Base-by-base conservation (phyloP, 2,329 filamentous ascomycete species). In the Huntiella decipiens region DNA sequence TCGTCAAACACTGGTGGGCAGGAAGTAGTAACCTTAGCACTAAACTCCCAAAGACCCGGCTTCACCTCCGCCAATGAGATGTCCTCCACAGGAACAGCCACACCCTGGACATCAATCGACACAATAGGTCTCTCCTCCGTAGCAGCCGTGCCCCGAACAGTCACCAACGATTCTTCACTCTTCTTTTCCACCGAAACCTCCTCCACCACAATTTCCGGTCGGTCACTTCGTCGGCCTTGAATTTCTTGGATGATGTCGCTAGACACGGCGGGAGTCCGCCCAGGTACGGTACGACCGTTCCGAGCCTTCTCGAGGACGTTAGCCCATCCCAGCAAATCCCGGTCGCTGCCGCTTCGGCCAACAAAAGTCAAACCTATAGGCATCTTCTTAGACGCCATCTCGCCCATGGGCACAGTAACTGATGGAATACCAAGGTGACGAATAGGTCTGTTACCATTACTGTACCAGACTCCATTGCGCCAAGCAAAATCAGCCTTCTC, bases 361-460 rank as follows among this genome's bases (percentile, higher is more conserved):
- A 64, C 66, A 53, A 74, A 71, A 0, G 68, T 72, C 8, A 74
- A 51, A 19, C 68, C 68, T 0, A 73, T 60, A 0, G 71, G 70
- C 64, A 74, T 71, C 1, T 54, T 51, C 40, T 60, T 66, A 6
- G 63, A 58, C 1, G 51, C 53, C 58, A 72, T 61, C 1, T 61
- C 47, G 0, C 70, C 70, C 70, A 74, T 74, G 0, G 68, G 64
- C 0, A 73, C 66, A 0, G 62, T 67, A 2, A 74, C 61, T 0
- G 66, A 70, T 0, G 71, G 71, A 0, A 74, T 62, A 0, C 71
- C 71, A 2, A 73, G 57, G 45, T 74, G 70, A 8, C 70, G 59
- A 1, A 75, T 57, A 0, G 65, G 66, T 1, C 68, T 58, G 44
- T 72, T 72, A 1, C 70, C 70, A 46, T 73, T 70, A 0, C 63